A percentile compares a stretch with the other conserved stretches of the same genome.
Conservation (phyloP, 2,329 filamentous ascomycete species). For the Aureobasidium sp. region DNA sequence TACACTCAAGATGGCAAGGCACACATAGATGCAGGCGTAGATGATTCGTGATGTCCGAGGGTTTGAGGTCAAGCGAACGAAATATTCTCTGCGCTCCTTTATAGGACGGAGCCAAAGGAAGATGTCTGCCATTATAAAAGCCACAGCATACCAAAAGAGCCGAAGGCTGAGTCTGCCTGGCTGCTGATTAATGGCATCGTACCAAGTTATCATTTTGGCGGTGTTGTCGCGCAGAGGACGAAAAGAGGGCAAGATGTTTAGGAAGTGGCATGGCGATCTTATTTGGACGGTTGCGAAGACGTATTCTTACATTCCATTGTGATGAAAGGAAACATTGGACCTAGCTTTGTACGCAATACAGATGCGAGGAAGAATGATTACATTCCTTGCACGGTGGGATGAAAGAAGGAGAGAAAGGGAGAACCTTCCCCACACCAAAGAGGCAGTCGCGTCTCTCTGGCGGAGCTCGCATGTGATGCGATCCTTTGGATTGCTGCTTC, state of each 20-base stretch:
- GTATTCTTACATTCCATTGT: slow-evolving; percentile 10
- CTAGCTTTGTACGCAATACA: neutral
- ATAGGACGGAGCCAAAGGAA: no score
- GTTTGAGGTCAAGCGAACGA: neutral
- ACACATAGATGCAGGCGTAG: neutral
- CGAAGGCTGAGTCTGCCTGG: neutral
- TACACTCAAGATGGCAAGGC: neutral
- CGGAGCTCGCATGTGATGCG: slow-evolving; percentile 10
- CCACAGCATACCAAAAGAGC: neutral
- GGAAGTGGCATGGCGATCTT: neutral
- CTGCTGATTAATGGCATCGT: no score
- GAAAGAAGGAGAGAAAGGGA: neutral
- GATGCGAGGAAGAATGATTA: neutral
- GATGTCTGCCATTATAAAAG: neutral
- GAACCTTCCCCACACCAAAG: slow-evolving; percentile 3
- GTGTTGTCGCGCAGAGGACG: neutral
- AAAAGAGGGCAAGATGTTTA: neutral
- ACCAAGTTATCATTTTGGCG: no score
- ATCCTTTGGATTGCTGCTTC: neutral
- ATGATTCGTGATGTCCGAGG: neutral
- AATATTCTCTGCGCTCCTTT: neutral
- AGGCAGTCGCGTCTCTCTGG: slow-evolving; percentile 1
- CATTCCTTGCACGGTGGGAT: slow-evolving; percentile 4
- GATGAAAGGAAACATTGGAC: slow-evolving; percentile 3
- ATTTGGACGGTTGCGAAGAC: neutral